Conservation (phyloP, 352 stramenopile genomes). For the Phytophthora podocarpi region DNA sequence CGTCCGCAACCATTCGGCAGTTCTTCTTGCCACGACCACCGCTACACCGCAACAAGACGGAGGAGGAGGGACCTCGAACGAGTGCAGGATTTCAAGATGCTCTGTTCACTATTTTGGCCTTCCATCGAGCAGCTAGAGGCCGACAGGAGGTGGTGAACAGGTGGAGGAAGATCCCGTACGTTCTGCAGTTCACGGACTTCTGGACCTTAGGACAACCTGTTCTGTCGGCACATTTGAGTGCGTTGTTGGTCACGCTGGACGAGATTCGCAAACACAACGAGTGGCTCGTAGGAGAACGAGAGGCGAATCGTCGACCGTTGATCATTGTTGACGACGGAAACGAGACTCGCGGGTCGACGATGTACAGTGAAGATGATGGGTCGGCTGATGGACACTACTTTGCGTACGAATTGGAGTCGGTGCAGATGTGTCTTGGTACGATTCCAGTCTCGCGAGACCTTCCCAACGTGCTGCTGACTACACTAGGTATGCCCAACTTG, state of each 20-base stretch:
- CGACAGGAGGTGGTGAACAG: slow-evolving; percentile 5
- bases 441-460: slow-evolving; percentile 25
- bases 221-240: slow-evolving; percentile 25
- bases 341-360: no score
- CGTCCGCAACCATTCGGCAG: slow-evolving; percentile 29
- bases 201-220: slow-evolving; percentile 32
- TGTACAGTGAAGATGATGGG: slow-evolving; percentile 18
- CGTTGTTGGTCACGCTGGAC: slow-evolving; percentile 29
- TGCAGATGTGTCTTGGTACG: slow-evolving; percentile 37
- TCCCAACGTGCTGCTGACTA: slow-evolving; percentile 21
- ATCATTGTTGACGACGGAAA: no score
- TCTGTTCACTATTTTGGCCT: slow-evolving; percentile 20
- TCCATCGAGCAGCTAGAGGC: slow-evolving; percentile 8
- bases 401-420: slow-evolving; percentile 36
- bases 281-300: slow-evolving; percentile 1
- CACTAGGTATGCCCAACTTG: slow-evolving; percentile 15
- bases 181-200: slow-evolving; percentile 25
- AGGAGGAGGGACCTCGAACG: neutral
- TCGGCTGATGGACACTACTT: slow-evolving; percentile 36
- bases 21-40: slow-evolving; percentile 29
- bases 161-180: slow-evolving; percentile 31
- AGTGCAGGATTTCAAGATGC: slow-evolving; percentile 29
- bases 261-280: slow-evolving; percentile 29
- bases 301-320: no score
- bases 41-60: neutral